phyloP scores from a whole-genome alignment of 2,329 filamentous ascomycete genomes.

The Botrytis sinoallii region DNA sequence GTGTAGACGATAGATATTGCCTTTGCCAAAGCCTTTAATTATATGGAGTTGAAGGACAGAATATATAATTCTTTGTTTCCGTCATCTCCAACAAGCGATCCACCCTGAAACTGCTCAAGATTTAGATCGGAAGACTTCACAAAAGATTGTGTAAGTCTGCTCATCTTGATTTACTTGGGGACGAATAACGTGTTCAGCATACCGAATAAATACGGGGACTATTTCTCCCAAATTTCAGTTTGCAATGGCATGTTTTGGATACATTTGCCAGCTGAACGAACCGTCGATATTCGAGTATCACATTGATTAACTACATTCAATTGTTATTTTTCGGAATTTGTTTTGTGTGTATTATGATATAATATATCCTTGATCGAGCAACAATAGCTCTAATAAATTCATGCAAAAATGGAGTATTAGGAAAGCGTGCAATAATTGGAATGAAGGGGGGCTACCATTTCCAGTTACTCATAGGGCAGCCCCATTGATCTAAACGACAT shows the following conservation, averaged over 20 bases:
- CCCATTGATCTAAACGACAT: not conserved
- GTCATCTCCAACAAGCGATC: not conserved
- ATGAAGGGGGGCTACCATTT: not conserved
- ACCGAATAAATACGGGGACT: rapidly evolving
- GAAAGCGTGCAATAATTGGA: not conserved
- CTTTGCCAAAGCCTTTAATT: not conserved
- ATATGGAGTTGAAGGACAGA: not conserved
- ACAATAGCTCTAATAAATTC: not conserved
- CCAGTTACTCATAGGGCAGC: too few relatives aligned
- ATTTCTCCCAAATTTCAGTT: not conserved
- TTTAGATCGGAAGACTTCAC: not conserved
- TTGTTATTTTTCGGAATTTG: too few relatives aligned
- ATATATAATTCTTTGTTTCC: too few relatives aligned
- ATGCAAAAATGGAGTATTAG: not conserved
- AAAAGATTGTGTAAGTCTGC: not conserved
- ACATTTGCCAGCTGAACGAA: not conserved
- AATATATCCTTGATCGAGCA: not conserved
- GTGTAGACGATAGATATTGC: not conserved
- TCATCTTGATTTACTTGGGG: not conserved
- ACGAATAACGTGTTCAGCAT: not conserved
- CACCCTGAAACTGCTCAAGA: not conserved
- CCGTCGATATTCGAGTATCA: not conserved
- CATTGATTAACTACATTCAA: not conserved
- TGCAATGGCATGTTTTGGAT: not conserved
- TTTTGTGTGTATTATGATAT: rapidly evolving